Conservation (phyloP, 2,329 filamentous ascomycete genomes). For the Catunica adiposa region DNA sequence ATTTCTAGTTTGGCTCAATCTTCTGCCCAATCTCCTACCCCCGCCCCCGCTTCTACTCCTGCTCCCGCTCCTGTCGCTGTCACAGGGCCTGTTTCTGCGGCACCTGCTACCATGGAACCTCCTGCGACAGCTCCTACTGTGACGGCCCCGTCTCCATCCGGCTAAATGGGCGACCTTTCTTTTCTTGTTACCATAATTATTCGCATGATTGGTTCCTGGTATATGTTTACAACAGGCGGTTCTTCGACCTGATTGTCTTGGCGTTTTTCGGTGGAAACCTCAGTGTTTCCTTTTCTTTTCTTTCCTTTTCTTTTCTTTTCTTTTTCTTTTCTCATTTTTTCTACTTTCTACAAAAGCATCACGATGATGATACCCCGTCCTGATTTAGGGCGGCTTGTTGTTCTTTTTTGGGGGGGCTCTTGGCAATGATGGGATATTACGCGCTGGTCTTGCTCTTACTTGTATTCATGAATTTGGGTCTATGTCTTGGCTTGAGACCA, state of each 20-base stretch:
- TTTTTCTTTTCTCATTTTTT: constrained; percentile 1
- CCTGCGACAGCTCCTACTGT: neutral
- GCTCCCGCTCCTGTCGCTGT: too few species aligned
- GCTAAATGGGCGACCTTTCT: neutral
- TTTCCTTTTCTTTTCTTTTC: constrained; percentile 3
- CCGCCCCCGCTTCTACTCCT: too few species aligned
- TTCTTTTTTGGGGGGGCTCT: constrained; percentile 4
- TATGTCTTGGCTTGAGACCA: too few species aligned
- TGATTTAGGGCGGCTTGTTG: neutral
- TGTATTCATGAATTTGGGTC: neutral
- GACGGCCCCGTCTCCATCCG: neutral
- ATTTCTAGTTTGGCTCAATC: too few species aligned
- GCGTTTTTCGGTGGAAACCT: neutral
- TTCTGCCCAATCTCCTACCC: too few species aligned
- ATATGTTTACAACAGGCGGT: neutral
- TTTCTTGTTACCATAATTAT: neutral
- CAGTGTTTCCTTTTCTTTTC: too few species aligned
- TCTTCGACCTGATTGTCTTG: neutral
- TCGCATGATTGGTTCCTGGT: neutral
- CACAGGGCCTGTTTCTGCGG: too few species aligned
- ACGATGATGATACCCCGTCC: neutral
- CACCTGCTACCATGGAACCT: too few species aligned
- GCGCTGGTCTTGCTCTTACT: neutral
- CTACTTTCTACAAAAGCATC: neutral
- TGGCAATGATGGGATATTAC: constrained; percentile 1